Conservation (phyloP, 306 rosid genomes). For the Biancaea sappan region DNA sequence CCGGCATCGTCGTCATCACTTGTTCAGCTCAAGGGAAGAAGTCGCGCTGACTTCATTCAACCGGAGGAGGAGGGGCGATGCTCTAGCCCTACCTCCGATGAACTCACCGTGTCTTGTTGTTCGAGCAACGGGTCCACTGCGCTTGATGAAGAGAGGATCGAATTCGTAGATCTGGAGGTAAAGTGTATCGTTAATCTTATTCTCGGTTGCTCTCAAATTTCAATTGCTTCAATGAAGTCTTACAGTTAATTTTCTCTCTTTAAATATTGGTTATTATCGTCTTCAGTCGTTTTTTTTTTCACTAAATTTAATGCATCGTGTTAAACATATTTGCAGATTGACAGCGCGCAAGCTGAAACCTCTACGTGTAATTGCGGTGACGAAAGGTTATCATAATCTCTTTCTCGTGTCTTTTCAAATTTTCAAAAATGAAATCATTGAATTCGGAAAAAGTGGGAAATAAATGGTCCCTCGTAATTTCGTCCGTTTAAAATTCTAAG, state of each 20-base stretch:
- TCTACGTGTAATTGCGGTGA: slow-evolving; percentile 46
- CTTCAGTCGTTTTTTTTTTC: neutral
- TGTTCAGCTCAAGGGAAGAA: slow-evolving; percentile 38
- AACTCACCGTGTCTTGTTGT: slow-evolving; percentile 53
- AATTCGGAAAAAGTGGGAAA: slow-evolving; percentile 18
- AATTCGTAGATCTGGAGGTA: slow-evolving; percentile 74
- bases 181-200: too few relatives aligned
- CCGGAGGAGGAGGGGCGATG: slow-evolving; percentile 33
- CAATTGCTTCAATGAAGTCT: slow-evolving; percentile 7
- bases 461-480: slow-evolving; percentile 5
- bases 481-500: slow-evolving; percentile 10
- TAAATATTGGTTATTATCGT: slow-evolving; percentile 26
- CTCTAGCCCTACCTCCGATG: slow-evolving; percentile 40
- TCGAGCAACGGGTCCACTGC: slow-evolving; percentile 60
- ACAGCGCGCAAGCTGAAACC: slow-evolving; percentile 62
- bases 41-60: neutral
- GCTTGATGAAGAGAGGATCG: slow-evolving; percentile 40
- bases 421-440: slow-evolving; percentile 23
- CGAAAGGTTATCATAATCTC: slow-evolving; percentile 52
- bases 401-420: slow-evolving; percentile 16
- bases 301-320: slow-evolving; percentile 12
- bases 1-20: slow-evolving; percentile 44
- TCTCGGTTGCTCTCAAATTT: neutral
- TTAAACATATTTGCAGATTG: slow-evolving; percentile 50
- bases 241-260: slow-evolving; percentile 31